A percentile compares a stretch with the other conserved stretches of the same genome.
Evolutionary conservation across 306 rosid genomes (phyloP).

Genomic region (Betula pendula): DNA sequence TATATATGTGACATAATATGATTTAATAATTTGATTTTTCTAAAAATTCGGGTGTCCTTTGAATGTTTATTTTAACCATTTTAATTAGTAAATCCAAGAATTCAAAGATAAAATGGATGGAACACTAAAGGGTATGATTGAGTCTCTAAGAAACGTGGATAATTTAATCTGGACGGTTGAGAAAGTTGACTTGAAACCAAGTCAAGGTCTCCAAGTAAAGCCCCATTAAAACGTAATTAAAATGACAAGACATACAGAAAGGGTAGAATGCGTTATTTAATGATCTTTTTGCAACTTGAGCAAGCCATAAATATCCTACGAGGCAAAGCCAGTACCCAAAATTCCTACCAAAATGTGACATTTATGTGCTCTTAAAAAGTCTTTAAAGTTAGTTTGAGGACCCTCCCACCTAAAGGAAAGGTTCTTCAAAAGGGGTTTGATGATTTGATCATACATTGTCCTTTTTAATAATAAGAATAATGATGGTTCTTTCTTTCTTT

Average conservation of each 20-base stretch:
- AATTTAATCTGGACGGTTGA: slow-evolving; percentile 12
- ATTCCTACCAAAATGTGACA: background rate
- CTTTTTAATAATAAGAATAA: background rate
- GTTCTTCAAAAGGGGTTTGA: background rate
- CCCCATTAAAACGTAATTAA: background rate
- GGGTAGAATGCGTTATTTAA: too few relatives aligned
- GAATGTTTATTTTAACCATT: background rate
- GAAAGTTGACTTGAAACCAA: background rate
- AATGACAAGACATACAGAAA: background rate
- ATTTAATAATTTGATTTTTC: background rate
- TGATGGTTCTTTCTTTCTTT: background rate
- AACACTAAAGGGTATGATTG: background rate
- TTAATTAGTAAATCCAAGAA: background rate
- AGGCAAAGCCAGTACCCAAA: background rate
- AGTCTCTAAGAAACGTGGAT: slow-evolving; percentile 16
- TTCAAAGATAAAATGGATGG: background rate
- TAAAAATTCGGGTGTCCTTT: background rate
- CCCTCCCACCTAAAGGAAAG: background rate
- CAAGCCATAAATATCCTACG: background rate
- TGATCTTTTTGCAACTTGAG: background rate
- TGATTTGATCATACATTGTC: background rate
- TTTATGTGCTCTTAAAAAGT: background rate
- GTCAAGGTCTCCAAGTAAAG: background rate
- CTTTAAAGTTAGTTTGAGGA: slow-evolving; percentile 4
- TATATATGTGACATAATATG: too few relatives aligned